Percentiles rank a stretch among this genome's conserved stretches.
These are phyloP conservation scores for Gilbertella persicaria DNA, from an alignment of 371 early-diverging fungal genomes.

Conservation along the genomic window DNA sequence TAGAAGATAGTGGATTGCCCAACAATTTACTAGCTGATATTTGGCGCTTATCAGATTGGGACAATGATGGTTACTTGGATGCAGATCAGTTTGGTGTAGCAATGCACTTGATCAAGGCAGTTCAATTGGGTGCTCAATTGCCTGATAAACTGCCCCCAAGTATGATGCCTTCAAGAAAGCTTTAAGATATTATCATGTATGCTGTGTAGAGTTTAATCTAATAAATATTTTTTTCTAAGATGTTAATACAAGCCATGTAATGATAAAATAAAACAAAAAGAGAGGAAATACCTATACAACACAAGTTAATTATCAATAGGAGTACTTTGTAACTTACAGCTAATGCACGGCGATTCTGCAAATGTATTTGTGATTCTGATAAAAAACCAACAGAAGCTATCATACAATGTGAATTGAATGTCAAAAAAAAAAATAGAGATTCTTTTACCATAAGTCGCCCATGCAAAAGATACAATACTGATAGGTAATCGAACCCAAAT, in stretches of 20 bases:
- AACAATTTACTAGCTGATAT: conserved; percentile 58
- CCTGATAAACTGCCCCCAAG: conserved; percentile 52
- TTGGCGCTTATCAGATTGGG: conserved; percentile 73
- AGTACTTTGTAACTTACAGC: conserved; percentile 56
- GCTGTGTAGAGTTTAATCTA: conserved; percentile 26
- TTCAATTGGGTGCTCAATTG: conserved; percentile 49
- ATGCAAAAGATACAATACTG: conserved; percentile 71
- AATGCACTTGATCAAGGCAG: conserved; percentile 58
- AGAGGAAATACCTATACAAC: conserved; percentile 71
- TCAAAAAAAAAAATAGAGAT: neutral
- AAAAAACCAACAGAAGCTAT: conserved; percentile 88
- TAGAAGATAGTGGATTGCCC: conserved; percentile 58
- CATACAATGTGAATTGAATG: neutral
- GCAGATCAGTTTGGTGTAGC: conserved; percentile 69
- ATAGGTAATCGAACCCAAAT: conserved; percentile 71
- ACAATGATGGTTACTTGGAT: conserved; percentile 69
- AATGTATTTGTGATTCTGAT: conserved; percentile 65
- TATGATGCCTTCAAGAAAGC: conserved; percentile 18
- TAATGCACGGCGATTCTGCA: conserved; percentile 82
- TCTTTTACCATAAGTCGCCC: conserved; percentile 76
- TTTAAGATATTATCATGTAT: no score
- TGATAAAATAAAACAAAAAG: conserved; percentile 88
- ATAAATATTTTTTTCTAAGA: conserved; percentile 38
- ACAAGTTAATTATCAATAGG: neutral
- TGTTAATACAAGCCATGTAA: conserved; percentile 88